Percentiles rank a stretch among this genome's conserved stretches.
Conservation (phyloP, 345 rosid species). For the Eucalyptus fibrosa region DNA sequence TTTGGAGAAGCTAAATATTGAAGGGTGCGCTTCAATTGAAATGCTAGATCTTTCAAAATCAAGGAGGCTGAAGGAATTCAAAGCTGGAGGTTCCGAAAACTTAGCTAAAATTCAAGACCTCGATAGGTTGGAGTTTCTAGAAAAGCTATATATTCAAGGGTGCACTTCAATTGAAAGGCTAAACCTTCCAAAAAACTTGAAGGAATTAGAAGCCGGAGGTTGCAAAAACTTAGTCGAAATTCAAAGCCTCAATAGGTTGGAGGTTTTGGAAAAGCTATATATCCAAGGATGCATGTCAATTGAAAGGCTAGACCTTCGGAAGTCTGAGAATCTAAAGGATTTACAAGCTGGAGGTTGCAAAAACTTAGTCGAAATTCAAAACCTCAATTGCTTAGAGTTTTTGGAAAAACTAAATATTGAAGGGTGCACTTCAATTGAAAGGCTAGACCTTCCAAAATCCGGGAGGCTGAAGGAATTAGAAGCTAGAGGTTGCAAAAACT, state of each 20-base stretch:
- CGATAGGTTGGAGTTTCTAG: background rate
- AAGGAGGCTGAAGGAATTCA: background rate
- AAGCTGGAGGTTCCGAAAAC: accelerated
- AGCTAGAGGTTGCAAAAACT: background rate
- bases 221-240: accelerated
- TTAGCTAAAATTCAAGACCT: background rate
- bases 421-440: background rate
- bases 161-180: background rate
- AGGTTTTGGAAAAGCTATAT: accelerated
- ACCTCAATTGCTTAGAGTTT: background rate
- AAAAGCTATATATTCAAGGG: accelerated
- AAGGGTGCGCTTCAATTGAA: no score
- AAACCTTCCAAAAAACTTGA: accelerated
- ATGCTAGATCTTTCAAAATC: background rate
- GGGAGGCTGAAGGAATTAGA: accelerated
- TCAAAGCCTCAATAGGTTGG: accelerated
- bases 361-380: background rate
- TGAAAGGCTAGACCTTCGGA: background rate
- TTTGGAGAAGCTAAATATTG: no score
- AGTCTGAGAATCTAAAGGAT: accelerated
- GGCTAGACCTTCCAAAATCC: background rate
- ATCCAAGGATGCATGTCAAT: accelerated
- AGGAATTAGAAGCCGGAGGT: background rate
- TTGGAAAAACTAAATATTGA: background rate
- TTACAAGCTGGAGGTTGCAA: background rate